Evolutionary conservation across 1,284 basidiomycete species (phyloP), one percentile per base, ranked within the genome.

Genomic region (Phylloboletellus chloephorus): DNA sequence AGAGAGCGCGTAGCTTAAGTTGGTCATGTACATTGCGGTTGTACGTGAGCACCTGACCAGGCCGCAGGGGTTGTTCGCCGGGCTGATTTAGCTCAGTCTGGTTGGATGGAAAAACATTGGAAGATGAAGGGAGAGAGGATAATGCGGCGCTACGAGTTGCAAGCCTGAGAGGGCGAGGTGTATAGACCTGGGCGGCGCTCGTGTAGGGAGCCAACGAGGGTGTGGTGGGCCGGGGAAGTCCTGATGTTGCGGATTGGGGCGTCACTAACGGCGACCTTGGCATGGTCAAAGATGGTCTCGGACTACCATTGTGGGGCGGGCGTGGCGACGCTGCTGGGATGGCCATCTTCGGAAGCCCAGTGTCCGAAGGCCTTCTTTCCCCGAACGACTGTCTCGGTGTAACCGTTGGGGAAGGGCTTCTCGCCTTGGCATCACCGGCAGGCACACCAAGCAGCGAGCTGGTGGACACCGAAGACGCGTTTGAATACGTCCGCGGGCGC

Each of bases 1-100:
- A 58, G 4, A 54, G 33, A 0, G 52, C 23, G 9, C 57, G 54
- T 17, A 49, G 19, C 24, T 64, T 63, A 31, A 63, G 61, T 32
- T 65, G 63, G 40, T 69, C 67, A 39, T 68, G 67, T 9, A 69
- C 32, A 17, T 68, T 66, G 7, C 67, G 56, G 33, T 69, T 69
- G 41, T 68, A 67, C 3, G 47, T 44, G 38, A 69, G 49, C 15
- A 67, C 43, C 33, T 56, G 51, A 15, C 63, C 63, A 2, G 56
- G 47, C 2, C 53, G 54, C 1, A 51, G 42, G 10, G 46, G 36
- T 13, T 57, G 62, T 41, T 69, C 66, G 4, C 66, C 58, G 2
- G 65, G 65, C 26, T 43, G 54, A 13, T 48, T 57, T 12, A 20
- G 25, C 19, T 47, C 46, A 16, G 28, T 17, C 37, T 44, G 56